These are phyloP conservation scores for Sarcodon sp. DNA, from an alignment of 768 basidiomycete species.

Conservation along the genomic window DNA sequence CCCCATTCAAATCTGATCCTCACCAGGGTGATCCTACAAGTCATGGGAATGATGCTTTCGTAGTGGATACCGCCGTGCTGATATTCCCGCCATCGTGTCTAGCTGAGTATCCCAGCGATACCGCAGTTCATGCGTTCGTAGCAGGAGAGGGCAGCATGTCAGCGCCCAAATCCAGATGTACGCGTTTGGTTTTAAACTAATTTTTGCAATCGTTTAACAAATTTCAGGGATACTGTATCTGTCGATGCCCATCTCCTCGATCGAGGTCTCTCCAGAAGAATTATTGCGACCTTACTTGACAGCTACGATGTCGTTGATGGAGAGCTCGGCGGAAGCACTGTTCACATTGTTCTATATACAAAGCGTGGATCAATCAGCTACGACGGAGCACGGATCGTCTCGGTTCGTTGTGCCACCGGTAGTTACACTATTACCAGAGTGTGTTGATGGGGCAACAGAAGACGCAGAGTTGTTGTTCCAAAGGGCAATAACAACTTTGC, in stretches of 20 bases:
- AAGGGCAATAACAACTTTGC: constrained; percentile 23
- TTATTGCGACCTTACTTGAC: constrained; percentile 47
- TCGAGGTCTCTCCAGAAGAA: constrained; percentile 20
- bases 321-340: constrained; percentile 18
- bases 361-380: constrained; percentile 9
- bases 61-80: constrained; percentile 52
- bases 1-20: constrained; percentile 15
- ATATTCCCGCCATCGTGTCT: constrained; percentile 65
- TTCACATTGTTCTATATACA: constrained; percentile 50
- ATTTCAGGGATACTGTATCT: constrained; percentile 50
- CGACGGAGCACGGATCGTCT: constrained; percentile 8
- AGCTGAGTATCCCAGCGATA: constrained; percentile 28
- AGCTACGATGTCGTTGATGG: constrained; percentile 22
- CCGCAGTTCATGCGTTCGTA: constrained; percentile 44
- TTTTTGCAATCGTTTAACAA: background rate
- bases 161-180: constrained; percentile 64
- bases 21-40: constrained; percentile 9
- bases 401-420: constrained; percentile 18
- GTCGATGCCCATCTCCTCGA: constrained; percentile 26
- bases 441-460: constrained; percentile 40
- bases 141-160: constrained; percentile 67
- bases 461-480: constrained; percentile 49
- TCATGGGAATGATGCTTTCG: constrained; percentile 6
- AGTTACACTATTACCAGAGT: constrained; percentile 29
- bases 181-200: constrained; percentile 11